Percentiles rank a stretch among this genome's conserved stretches.
phyloP scores from a whole-genome alignment of 2,329 filamentous ascomycete species.

The Chrysoporthe austroafricana region DNA sequence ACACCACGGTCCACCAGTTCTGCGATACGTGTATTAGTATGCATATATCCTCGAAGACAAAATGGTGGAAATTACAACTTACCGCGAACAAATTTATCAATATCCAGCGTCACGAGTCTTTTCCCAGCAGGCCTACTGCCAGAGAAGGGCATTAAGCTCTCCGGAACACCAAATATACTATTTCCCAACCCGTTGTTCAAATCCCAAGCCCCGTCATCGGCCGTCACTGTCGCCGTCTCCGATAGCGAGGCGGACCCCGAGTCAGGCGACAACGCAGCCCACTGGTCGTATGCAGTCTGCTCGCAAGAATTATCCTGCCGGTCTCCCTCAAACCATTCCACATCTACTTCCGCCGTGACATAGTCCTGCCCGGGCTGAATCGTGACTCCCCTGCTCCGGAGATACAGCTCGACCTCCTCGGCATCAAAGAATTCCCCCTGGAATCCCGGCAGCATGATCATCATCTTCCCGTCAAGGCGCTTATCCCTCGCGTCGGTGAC shows the following conservation, averaged over 20 bases:
- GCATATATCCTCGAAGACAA: background rate
- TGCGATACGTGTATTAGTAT: conserved; percentile 24
- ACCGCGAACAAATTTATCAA: conserved; percentile 36
- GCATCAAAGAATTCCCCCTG: conserved; percentile 78
- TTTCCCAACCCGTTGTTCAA: background rate
- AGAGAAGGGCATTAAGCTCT: background rate
- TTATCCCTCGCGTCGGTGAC: conserved; percentile 47
- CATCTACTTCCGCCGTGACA: conserved; percentile 60
- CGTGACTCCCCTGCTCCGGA: conserved; percentile 64
- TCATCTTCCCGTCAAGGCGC: conserved; percentile 51
- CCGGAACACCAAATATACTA: background rate
- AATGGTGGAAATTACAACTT: conserved; percentile 2
- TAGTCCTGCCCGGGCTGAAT: conserved; percentile 66
- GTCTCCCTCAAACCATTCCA: conserved; percentile 42
- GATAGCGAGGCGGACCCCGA: background rate
- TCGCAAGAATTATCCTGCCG: background rate
- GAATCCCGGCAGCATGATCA: conserved; percentile 62
- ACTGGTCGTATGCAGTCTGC: conserved; percentile 1
- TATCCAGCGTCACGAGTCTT: conserved; percentile 35
- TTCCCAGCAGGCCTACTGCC: background rate
- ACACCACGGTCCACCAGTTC: conserved; percentile 36
- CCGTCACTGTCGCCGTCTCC: conserved; percentile 5
- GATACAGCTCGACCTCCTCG: conserved; percentile 76
- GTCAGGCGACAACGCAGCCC: background rate
- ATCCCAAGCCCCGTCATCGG: background rate